Evolutionary conservation across 352 stramenopile species (phyloP).

Genomic region (Ochromonadaceae sp.): DNA sequence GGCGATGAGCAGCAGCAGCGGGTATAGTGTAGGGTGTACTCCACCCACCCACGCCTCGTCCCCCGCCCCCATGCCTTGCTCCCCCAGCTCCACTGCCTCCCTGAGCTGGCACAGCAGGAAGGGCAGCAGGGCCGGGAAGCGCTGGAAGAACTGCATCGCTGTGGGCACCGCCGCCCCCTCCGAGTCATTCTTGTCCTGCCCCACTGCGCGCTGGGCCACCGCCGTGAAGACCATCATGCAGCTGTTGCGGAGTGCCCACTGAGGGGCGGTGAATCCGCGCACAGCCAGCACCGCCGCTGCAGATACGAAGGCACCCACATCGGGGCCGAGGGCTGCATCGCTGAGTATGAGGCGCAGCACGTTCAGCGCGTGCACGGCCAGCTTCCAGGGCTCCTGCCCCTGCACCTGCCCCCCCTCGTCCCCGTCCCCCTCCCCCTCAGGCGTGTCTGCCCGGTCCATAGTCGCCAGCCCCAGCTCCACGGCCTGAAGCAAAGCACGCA

Average conservation of each 20-base stretch:
- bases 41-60: too few relatives aligned
- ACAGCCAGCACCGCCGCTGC: slow-evolving; percentile 28
- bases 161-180: not conserved
- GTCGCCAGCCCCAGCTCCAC: not conserved
- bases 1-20: too few relatives aligned
- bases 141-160: not conserved
- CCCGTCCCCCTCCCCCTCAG: slow-evolving; percentile 22
- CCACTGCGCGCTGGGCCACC: not conserved
- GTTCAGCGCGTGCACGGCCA: slow-evolving; percentile 62
- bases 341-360: slow-evolving; percentile 65
- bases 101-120: too few relatives aligned
- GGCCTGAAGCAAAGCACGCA: not conserved
- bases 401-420: slow-evolving; percentile 24
- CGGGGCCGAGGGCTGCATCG: slow-evolving; percentile 53
- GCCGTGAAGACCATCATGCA: slow-evolving; percentile 69
- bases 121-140: not conserved
- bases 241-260: slow-evolving; percentile 66
- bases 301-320: slow-evolving; percentile 31
- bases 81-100: too few relatives aligned
- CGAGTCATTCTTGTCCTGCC: not conserved
- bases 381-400: slow-evolving; percentile 37
- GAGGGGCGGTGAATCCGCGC: slow-evolving; percentile 51
- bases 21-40: too few relatives aligned
- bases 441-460: too few relatives aligned
- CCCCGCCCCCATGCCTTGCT: too few relatives aligned